Conservation (phyloP, 306 rosid species). For the Leucaena leucocephala region DNA sequence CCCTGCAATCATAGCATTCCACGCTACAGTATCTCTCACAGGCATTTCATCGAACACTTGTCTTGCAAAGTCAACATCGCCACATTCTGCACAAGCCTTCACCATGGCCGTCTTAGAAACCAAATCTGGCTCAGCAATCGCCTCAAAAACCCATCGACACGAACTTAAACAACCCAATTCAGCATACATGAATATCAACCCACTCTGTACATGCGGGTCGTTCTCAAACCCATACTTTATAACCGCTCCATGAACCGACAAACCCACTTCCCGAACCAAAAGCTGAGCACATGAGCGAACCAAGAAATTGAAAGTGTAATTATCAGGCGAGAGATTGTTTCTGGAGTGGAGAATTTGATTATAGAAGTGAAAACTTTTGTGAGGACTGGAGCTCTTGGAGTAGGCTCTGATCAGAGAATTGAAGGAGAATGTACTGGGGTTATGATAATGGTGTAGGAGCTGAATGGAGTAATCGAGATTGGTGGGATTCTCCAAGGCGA, state of each 20-base stretch:
- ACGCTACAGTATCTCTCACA: slow-evolving; percentile 43
- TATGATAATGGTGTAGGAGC: slow-evolving; percentile 34
- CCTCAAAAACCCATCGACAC: slow-evolving; percentile 40
- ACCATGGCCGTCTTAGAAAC: slow-evolving; percentile 56
- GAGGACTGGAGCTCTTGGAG: slow-evolving; percentile 59
- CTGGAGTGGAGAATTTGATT: slow-evolving; percentile 38
- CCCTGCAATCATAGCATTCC: slow-evolving; percentile 62
- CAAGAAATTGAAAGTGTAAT: slow-evolving; percentile 61
- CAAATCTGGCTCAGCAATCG: slow-evolving; percentile 42
- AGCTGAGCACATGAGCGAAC: slow-evolving; percentile 48
- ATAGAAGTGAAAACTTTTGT: slow-evolving; percentile 52
- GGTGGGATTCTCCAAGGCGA: slow-evolving; percentile 30
- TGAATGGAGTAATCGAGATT: slow-evolving; percentile 33
- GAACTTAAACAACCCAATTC: slow-evolving; percentile 51
- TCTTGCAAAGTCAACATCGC: slow-evolving; percentile 51
- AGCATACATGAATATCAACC: slow-evolving; percentile 51
- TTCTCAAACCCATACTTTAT: slow-evolving; percentile 46
- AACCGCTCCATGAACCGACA: slow-evolving; percentile 45
- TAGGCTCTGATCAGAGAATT: slow-evolving; percentile 73
- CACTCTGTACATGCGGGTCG: slow-evolving; percentile 53
- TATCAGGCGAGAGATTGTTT: slow-evolving; percentile 43
- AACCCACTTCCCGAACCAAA: slow-evolving; percentile 37
- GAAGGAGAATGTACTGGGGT: slow-evolving; percentile 55
- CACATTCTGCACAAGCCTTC: slow-evolving; percentile 46
- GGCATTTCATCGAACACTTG: slow-evolving; percentile 59